Conservation (phyloP, 768 basidiomycete genomes). For the Phallus indusiatus region DNA sequence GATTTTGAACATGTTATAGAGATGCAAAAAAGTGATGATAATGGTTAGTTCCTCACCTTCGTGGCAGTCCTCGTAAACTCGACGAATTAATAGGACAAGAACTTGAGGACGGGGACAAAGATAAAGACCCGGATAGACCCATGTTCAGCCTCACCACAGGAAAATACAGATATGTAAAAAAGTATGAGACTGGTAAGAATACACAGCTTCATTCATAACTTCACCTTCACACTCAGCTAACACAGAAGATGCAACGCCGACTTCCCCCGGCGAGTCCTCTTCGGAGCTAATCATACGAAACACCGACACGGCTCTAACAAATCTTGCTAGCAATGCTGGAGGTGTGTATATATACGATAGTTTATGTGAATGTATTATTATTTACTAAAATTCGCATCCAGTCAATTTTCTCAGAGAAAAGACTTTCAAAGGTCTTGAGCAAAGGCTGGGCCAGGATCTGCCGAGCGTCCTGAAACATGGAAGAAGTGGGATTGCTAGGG, state of each 20-base stretch:
- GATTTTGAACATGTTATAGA: slow-evolving; percentile 58
- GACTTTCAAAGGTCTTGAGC: slow-evolving; percentile 75
- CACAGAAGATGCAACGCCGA: not conserved
- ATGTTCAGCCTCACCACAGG: slow-evolving; percentile 84
- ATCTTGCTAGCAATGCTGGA: slow-evolving; percentile 57
- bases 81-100: not conserved
- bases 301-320: slow-evolving; percentile 49
- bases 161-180: slow-evolving; percentile 69
- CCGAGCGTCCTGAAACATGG: slow-evolving; percentile 85
- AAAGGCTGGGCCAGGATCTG: slow-evolving; percentile 63
- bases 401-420: slow-evolving; percentile 67
- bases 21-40: slow-evolving; percentile 7
- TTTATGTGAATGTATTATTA: not conserved
- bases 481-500: slow-evolving; percentile 78
- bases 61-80: not conserved
- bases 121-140: slow-evolving; percentile 59
- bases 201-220: not conserved
- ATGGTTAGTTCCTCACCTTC: not conserved
- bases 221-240: not conserved
- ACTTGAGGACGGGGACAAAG: slow-evolving; percentile 21
- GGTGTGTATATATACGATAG: slow-evolving; percentile 30
- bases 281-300: slow-evolving; percentile 51
- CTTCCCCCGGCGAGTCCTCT: slow-evolving; percentile 16
- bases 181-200: slow-evolving; percentile 38
- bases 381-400: slow-evolving; percentile 16